Evolutionary conservation across 2,329 filamentous ascomycete genomes (phyloP).

Genomic region (Xylaria sp.): DNA sequence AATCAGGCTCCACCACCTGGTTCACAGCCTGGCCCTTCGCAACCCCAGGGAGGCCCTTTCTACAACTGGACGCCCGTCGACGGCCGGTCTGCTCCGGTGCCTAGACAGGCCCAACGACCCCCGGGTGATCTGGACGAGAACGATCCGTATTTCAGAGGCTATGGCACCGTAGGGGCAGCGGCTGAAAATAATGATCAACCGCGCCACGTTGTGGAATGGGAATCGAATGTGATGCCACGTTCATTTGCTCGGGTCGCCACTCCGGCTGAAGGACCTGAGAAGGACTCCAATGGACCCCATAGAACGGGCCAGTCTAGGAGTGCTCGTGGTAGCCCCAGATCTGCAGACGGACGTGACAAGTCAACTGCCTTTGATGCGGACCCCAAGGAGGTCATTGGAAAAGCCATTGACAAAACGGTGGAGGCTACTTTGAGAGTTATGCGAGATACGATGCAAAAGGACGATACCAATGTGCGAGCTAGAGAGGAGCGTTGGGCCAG

Average conservation of each 20-base stretch:
- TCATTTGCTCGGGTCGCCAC: too few relatives aligned
- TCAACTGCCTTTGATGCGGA: too few relatives aligned
- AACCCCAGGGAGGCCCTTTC: conserved; percentile 41
- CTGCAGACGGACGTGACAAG: neutral
- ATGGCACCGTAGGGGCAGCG: conserved; percentile 11
- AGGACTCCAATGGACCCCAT: neutral
- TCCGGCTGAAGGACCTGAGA: neutral
- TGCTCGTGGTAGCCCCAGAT: conserved; percentile 7
- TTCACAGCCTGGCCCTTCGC: conserved; percentile 40
- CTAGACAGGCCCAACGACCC: conserved; percentile 1
- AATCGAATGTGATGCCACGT: conserved; percentile 24
- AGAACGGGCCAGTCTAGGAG: neutral
- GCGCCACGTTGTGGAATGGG: conserved; percentile 18
- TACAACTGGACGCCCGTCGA: conserved; percentile 35
- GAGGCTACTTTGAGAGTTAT: neutral
- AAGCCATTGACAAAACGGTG: neutral
- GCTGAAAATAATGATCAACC: neutral
- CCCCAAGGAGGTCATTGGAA: neutral
- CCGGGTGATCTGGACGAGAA: conserved; percentile 5
- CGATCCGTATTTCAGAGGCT: conserved; percentile 19
- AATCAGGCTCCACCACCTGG: conserved; percentile 17
- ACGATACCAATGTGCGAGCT: conserved; percentile 14
- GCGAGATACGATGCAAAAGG: conserved; percentile 10
- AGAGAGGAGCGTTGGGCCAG: conserved; percentile 20
- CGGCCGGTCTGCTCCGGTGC: conserved; percentile 12